Evolutionary conservation across 2,329 filamentous ascomycete genomes (phyloP), one percentile per base, ranked within the genome.

Genomic region (Dothidotthia symphoricarpi): DNA sequence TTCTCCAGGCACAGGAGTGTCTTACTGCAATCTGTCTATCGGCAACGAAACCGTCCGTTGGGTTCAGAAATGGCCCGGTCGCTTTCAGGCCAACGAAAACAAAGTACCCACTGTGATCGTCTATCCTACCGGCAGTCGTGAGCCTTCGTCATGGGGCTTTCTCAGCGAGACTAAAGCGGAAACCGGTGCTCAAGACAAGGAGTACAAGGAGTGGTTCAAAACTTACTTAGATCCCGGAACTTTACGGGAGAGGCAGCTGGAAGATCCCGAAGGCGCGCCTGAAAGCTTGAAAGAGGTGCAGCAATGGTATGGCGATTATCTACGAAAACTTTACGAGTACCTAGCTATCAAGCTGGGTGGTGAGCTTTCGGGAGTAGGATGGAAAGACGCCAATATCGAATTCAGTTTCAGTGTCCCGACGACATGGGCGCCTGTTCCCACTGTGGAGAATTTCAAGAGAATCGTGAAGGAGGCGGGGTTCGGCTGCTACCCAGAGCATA

Each of bases 381-480:
- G 69, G 70, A 9, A 53, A 50, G n/a, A 57, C 54, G 67, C 75
- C 36, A 61, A 61, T 0, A 71, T 80, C 2, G 69, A 74, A 26
- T 81, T 79, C 47, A 59, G 79, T 7, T 80, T 80, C 58, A 76
- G 73, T 30, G 75, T 78, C 1, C 77, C 77, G 0, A 80, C 77
- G 1, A 80, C 77, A 0, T 81, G 77, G 77, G 68, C 66, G 8
- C 72, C 63, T 2, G 64, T 74, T 40, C 67, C 68, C 6, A 71
- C 73, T 2, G 72, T 79, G 34, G 76, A 78, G 54, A 61, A 57
- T 4, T 80, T 78, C 59, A 74, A 74, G 40, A 51, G 52, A 1
- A 69, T 76, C 19, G 71, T 78, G 3, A 50, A 55, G 11, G 57
- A 66, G 12, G 72, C 75, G 1, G 76, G 76, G 0, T 81, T 78